A percentile compares a stretch with the other conserved stretches of the same genome.
Conservation (phyloP, 768 basidiomycete species). For the Suillus lakei region DNA sequence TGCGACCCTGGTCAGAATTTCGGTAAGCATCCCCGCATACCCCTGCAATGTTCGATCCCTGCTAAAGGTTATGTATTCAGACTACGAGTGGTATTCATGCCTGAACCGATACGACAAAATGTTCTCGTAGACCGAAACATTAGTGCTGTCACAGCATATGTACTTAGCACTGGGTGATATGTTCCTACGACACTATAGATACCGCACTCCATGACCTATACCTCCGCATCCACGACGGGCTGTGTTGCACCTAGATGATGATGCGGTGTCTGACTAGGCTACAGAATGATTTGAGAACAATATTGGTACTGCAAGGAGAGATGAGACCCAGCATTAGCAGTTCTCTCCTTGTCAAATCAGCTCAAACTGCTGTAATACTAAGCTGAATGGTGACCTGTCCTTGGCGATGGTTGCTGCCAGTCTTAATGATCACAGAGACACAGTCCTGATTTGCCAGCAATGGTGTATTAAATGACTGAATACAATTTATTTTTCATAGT, state of each 20-base stretch:
- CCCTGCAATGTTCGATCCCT: background rate
- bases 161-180: too few relatives aligned
- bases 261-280: slow-evolving; percentile 25
- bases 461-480: too few relatives aligned
- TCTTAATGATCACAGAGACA: too few relatives aligned
- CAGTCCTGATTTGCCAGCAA: too few relatives aligned
- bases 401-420: too few relatives aligned
- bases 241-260: background rate
- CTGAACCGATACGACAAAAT: slow-evolving; percentile 73
- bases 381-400: too few relatives aligned
- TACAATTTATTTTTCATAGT: too few relatives aligned
- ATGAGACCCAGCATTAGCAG: too few relatives aligned
- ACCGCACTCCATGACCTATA: background rate
- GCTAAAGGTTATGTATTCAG: slow-evolving; percentile 40
- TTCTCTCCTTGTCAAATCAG: too few relatives aligned
- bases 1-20: slow-evolving; percentile 77
- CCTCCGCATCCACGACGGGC: too few relatives aligned
- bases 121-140: slow-evolving; percentile 39
- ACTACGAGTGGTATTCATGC: slow-evolving; percentile 90
- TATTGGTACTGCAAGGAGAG: slow-evolving; percentile 91
- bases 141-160: background rate
- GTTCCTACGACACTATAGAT: slow-evolving; percentile 2
- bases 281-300: slow-evolving; percentile 87
- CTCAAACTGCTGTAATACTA: too few relatives aligned
- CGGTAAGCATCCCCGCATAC: slow-evolving; percentile 45